These are phyloP conservation scores for Neurospora sp. DNA, from an alignment of 495 filamentous ascomycete species.

Conservation along the genomic window DNA sequence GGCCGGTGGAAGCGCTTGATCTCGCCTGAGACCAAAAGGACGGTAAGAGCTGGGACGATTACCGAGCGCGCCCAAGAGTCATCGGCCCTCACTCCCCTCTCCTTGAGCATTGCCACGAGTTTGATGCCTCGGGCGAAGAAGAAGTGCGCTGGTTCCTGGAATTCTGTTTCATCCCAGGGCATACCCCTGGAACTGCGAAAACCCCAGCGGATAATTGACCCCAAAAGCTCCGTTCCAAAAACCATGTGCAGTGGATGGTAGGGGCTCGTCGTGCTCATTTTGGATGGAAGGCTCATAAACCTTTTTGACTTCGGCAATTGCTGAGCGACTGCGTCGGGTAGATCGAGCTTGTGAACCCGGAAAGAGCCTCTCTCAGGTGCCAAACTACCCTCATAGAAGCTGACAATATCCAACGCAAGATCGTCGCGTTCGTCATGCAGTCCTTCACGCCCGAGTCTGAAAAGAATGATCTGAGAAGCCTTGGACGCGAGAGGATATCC, in stretches of 20 bases:
- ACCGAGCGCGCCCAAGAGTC: not conserved
- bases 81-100: conserved; percentile 13
- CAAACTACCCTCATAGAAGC: conserved; percentile 4
- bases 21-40: conserved; percentile 17
- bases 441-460: conserved; percentile 18
- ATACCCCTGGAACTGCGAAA: conserved; percentile 8
- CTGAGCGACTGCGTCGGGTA: conserved; percentile 16
- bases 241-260: conserved; percentile 23
- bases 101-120: conserved; percentile 14
- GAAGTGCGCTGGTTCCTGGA: conserved; percentile 1
- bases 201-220: conserved; percentile 18
- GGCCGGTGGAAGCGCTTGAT: not conserved
- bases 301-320: not conserved
- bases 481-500: conserved; percentile 4
- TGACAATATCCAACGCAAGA: conserved; percentile 15
- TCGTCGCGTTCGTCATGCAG: conserved; percentile 21
- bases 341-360: conserved; percentile 19
- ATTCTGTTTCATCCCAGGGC: not conserved
- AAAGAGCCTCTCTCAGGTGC: conserved; percentile 10
- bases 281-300: not conserved
- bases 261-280: not conserved
- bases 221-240: conserved; percentile 17
- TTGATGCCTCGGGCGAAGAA: conserved; percentile 14
- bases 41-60: conserved; percentile 14
- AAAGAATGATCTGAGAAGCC: conserved; percentile 19